Evolutionary conservation across 1,284 basidiomycete genomes (phyloP).

Genomic region (Cutaneotrichosporon daszewskae): DNA sequence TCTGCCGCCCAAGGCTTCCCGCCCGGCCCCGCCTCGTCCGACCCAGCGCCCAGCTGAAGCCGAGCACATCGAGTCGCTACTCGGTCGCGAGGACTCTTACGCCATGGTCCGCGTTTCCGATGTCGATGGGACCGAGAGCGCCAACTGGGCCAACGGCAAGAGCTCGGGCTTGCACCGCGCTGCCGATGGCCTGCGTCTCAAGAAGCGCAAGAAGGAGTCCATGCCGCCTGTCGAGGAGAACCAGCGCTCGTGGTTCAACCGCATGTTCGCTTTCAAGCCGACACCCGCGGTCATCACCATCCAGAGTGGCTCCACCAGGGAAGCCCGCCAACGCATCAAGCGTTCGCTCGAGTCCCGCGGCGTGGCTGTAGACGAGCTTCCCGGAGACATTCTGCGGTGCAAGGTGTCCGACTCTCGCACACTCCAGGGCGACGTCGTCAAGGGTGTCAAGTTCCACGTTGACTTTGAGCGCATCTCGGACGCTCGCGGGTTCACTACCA

Average conservation of each 20-base stretch:
- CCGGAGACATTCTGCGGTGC: slow-evolving; percentile 39
- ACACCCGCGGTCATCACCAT: slow-evolving; percentile 48
- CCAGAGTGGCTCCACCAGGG: slow-evolving; percentile 32
- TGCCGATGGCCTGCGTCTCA: slow-evolving; percentile 41
- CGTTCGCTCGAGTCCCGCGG: slow-evolving; percentile 36
- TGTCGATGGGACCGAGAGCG: slow-evolving; percentile 20
- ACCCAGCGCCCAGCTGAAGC: slow-evolving; percentile 13
- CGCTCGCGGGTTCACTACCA: slow-evolving; percentile 33
- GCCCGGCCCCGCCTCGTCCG: slow-evolving; percentile 16
- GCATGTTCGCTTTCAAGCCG: slow-evolving; percentile 80
- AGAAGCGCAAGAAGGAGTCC: slow-evolving; percentile 37
- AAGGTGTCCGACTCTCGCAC: slow-evolving; percentile 30
- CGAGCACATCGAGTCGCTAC: slow-evolving; percentile 20
- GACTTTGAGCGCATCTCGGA: slow-evolving; percentile 38
- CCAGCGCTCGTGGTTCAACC: slow-evolving; percentile 79
- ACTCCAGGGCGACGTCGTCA: slow-evolving; percentile 23
- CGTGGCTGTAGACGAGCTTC: no score
- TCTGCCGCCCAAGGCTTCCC: slow-evolving; percentile 1
- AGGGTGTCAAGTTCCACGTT: slow-evolving; percentile 43
- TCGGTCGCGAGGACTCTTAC: slow-evolving; percentile 42
- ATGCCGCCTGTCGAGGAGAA: slow-evolving; percentile 8
- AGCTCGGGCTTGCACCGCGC: slow-evolving; percentile 24
- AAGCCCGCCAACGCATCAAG: slow-evolving; percentile 31
- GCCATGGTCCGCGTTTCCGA: slow-evolving; percentile 38
- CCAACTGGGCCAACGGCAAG: slow-evolving; percentile 26